Percentiles rank a stretch among this genome's conserved stretches.
These are phyloP conservation scores for Aspergillus fructus DNA, from an alignment of 2,329 filamentous ascomycete genomes.

Conservation along the genomic window DNA sequence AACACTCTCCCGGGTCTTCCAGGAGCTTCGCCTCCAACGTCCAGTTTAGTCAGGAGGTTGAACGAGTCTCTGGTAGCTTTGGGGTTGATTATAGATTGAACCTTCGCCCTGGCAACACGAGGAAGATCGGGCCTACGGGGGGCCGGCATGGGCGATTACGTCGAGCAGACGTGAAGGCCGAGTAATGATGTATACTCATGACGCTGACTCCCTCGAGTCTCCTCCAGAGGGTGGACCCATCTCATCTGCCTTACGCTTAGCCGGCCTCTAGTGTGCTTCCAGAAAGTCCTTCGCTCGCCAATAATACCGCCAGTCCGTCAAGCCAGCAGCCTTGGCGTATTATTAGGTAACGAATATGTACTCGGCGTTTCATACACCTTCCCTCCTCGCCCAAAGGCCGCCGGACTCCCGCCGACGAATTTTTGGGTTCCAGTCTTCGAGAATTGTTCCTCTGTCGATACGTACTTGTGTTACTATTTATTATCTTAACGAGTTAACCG, in stretches of 20 bases:
- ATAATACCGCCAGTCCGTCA: background rate
- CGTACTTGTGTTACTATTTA: background rate
- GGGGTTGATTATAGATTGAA: no score
- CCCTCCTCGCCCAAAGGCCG: background rate
- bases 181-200: constrained; percentile 5
- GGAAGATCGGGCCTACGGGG: background rate
- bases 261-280: constrained; percentile 14
- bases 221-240: constrained; percentile 11
- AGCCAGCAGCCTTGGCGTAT: constrained; percentile 4
- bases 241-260: constrained; percentile 1
- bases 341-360: constrained; percentile 15
- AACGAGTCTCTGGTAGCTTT: no score
- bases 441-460: background rate
- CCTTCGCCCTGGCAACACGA: no score
- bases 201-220: background rate
- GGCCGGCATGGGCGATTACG: background rate
- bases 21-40: background rate
- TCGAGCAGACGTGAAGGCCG: constrained; percentile 4
- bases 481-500: background rate
- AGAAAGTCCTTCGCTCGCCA: constrained; percentile 6
- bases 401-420: background rate
- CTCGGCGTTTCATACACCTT: constrained; percentile 1
- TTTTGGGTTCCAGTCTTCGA: background rate
- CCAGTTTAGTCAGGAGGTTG: background rate
- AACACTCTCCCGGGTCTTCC: no score